Evolutionary conservation across 2,329 filamentous ascomycete species (phyloP).

Genomic region (Blumeria hordei): DNA sequence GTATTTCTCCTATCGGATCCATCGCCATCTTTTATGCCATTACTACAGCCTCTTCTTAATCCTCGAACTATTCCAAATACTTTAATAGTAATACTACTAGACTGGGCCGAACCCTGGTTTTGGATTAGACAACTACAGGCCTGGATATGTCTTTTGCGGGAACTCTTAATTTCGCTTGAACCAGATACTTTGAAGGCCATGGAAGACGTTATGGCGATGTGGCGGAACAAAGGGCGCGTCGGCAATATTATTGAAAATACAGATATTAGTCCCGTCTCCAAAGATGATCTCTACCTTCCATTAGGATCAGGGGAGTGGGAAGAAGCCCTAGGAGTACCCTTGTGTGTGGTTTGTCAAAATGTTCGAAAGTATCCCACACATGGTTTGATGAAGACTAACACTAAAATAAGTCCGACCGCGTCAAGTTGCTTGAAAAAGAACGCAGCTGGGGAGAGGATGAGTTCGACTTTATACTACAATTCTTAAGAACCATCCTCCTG

Average conservation of each 20-base stretch:
- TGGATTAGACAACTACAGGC: constrained; percentile 76
- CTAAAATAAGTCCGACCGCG: constrained; percentile 6
- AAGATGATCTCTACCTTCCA: constrained; percentile 47
- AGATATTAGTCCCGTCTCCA: constrained; percentile 28
- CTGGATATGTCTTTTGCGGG: constrained; percentile 69
- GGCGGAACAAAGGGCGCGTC: constrained; percentile 53
- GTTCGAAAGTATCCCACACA: constrained; percentile 22
- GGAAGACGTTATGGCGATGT: constrained; percentile 62
- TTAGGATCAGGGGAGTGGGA: constrained; percentile 83
- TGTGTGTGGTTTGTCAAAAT: constrained; percentile 92
- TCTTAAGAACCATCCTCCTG: constrained; percentile 66
- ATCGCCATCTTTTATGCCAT: constrained; percentile 56
- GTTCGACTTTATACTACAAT: constrained; percentile 89
- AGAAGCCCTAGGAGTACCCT: constrained; percentile 60
- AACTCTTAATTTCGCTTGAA: constrained; percentile 49
- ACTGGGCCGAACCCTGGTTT: constrained; percentile 83
- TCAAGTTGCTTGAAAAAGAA: constrained; percentile 72
- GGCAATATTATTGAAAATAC: constrained; percentile 38
- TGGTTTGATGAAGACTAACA: background rate
- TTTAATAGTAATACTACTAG: constrained; percentile 71
- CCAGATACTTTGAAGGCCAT: constrained; percentile 58
- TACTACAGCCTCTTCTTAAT: constrained; percentile 65
- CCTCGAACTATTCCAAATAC: constrained; percentile 67
- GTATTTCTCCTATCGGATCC: constrained; percentile 74
- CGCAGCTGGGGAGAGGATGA: constrained; percentile 88